These are phyloP conservation scores for Phialophora verrucosa DNA, from an alignment of 2,329 filamentous ascomycete genomes.

Conservation along the genomic window DNA sequence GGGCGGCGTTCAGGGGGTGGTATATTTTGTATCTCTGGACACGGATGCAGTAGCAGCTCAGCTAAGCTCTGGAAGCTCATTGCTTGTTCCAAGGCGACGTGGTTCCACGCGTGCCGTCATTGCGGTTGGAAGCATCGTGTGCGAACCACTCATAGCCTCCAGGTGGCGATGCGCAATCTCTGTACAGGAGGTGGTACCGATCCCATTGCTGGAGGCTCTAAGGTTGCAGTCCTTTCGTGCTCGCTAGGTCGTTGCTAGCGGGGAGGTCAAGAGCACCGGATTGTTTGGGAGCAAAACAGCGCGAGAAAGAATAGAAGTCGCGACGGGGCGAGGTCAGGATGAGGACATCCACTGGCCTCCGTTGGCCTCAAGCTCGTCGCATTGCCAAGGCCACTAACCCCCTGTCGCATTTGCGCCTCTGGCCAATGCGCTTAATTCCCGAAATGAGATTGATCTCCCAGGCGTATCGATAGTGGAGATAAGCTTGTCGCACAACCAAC, in stretches of 20 bases:
- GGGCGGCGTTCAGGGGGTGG: neutral
- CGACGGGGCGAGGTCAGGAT: constrained; percentile 4
- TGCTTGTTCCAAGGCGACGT: constrained; percentile 2
- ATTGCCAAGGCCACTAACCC: constrained; percentile 14
- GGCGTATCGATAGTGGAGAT: constrained; percentile 17
- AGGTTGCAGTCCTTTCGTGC: neutral
- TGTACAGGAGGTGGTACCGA: constrained; percentile 5
- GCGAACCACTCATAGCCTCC: neutral
- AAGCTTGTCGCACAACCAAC: neutral
- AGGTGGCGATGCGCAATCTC: constrained; percentile 10
- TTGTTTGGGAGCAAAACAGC: constrained; percentile 17
- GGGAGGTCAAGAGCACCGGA: constrained; percentile 9
- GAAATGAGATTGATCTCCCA: constrained; percentile 21
- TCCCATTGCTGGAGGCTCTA: neutral
- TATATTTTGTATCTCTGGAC: neutral
- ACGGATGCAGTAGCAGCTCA: constrained; percentile 5
- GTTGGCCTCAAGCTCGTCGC: constrained; percentile 5
- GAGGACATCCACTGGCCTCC: constrained; percentile 5
- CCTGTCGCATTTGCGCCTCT: constrained; percentile 1
- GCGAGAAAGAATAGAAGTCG: constrained; percentile 8
- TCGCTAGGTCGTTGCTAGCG: neutral
- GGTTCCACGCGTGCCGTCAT: constrained; percentile 4
- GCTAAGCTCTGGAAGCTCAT: neutral
- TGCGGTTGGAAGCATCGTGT: neutral
- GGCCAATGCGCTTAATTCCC: constrained; percentile 10